Base-by-base conservation (phyloP, 306 rosid genomes). In the Purshia tridentata region DNA sequence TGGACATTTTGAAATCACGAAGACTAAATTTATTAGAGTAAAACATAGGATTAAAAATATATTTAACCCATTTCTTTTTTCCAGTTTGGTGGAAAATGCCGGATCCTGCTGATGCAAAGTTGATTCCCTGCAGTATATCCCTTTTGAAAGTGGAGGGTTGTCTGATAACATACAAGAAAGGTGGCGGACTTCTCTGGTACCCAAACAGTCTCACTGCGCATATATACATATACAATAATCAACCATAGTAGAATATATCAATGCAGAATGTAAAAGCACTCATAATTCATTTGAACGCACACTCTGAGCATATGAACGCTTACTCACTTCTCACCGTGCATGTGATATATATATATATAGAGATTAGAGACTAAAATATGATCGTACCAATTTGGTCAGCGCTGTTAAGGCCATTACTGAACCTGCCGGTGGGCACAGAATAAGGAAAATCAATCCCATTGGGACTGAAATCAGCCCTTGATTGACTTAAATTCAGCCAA, bases 61-160 rank as follows among this genome's bases (percentile, higher is more conserved):
- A n/a, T n/a, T n/a, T n/a, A n/a, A 82, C 86, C 82, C 65, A 81
- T 74, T 53, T 59, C 6, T 4, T 42, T 0, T 2, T 5, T 4
- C 89, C 92, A 11, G 92, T 88, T 0, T 55, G 14, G 6, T 16
- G 35, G 29, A 83, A 81, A 65, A 88, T 78, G 61, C 92, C 88
- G 56, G 86, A 55, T 2, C 90, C 90, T 1, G 6, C 88, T 4
- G 86, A 88, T 6, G 86, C 92, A 81, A 88, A 88, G 70, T 88
- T 88, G 1, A 66, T 80, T 2, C 92, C 92, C 4, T 0, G 45
- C 6, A 81, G 61, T 42, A 85, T 72, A 37, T 60, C 74, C 39
- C 40, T 65, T 58, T 78, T 74, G 53, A 75, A 85, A 35, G 52
- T 77, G 59, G 45, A 6, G 0, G 6, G 50, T 18, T n/a, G 67